Evolutionary conservation across 1,284 basidiomycete species (phyloP), one percentile per base, ranked within the genome.

Genomic region (Apiotrichum montevideense): DNA sequence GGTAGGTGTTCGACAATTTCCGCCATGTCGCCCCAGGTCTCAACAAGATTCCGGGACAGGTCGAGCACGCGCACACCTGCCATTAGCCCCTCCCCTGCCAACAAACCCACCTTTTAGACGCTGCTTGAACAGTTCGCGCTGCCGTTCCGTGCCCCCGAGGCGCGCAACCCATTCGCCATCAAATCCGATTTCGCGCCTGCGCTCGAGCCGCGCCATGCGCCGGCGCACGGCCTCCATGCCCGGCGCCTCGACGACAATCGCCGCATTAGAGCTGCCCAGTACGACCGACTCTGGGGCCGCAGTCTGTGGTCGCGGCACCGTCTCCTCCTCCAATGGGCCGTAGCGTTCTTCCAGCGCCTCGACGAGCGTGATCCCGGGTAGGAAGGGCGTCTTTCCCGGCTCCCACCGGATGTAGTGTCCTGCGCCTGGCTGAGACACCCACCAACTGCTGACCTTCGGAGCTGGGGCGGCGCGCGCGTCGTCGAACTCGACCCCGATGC

Each of bases 401-500:
- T 44, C 5, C 14, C 46, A 56, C 43, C 70, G 72, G 33, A 77
- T 52, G 53, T 77, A 78, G 35, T 71, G 69, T 3, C 71, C 76
- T 2, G 73, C 63, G 14, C 73, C 69, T 51, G 73, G 43, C 35
- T 71, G 59, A 4, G 84, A 71, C 98, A 93, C 74, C 88, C 95
- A 33, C 94, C 94, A 52, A 89, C 82, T 1, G 71, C 59, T 29
- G 29, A 29, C 29, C 29, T 29, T 29, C 29, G 29, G 29, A 29
- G 29, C 29, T 29, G 29, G 29, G 3, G 29, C 29, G 29, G 29
- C 29, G 29, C 29, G 29, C 5, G 86, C 80, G 68, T 92, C 85
- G 68, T 98, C 95, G 90, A 94, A 98, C 78, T 98, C 94, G 51
- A 98, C 82, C 11, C 95, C 95, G 4, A 94, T 81, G 94, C 95